Base-by-base conservation (phyloP, 306 rosid species). In the Parietaria judaica region DNA sequence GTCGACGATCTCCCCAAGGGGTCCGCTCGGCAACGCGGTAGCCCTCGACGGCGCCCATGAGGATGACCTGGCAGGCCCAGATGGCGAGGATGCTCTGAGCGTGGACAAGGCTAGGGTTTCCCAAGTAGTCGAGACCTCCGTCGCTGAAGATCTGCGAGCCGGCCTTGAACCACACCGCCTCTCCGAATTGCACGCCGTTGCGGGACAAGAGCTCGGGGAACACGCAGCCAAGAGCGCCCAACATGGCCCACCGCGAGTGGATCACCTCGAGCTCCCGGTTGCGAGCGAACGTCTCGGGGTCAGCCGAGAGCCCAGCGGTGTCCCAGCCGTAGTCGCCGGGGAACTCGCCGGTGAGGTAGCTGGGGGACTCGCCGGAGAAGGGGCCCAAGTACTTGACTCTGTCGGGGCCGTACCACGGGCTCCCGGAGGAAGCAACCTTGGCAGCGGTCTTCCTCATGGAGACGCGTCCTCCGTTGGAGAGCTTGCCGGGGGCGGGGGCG, bases 341-440 rank as follows among this genome's bases (percentile, higher is more conserved):
- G 63, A 90, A 90, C 47, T 90, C 97, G 0, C 91, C 89, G 0
- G 76, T 85, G 3, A 83, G 73, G 77, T 90, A 90, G n/a, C 81
- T 72, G 0, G 97, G 96, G 4, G 97, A 49, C 75, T 86, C 92
- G 1, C 97, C 95, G 0, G 94, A 86, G 63, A 90, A 75, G 75
- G 97, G 97, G 60, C 95, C 95, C 88, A 86, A 74, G 76, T 90
- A 90, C 80, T 84, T 84, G n/a, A 90, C 97, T 63, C 90, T 82
- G 77, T 90, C 91, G 35, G 97, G 97, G 60, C 86, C 97, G 14
- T 85, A 90, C 89, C 94, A 85, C 48, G 86, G 96, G 85, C 96
- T 87, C 37, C 85, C 79, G 0, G 95, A 87, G 50, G 91, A 58
- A 15, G 56, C 85, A 0, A 39, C 5, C 73, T 48, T 87, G 23